Evolutionary conservation across 768 basidiomycete genomes (phyloP), one percentile per base, ranked within the genome.

Genomic region (Mrakia frigida): DNA sequence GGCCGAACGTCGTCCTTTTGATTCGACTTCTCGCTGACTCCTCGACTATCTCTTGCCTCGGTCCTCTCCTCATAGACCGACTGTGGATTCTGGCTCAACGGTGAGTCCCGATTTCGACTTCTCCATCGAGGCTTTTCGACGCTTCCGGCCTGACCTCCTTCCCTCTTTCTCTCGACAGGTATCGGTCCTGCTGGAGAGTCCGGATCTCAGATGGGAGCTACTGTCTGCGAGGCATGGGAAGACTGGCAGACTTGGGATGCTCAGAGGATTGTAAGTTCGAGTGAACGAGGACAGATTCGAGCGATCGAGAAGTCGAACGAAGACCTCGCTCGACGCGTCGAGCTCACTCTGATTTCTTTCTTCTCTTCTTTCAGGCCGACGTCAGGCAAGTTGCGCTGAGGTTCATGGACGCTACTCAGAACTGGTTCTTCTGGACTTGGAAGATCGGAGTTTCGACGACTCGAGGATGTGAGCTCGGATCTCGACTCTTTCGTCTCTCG

Each of bases 391-490:
- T 70, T 16, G 69, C 67, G 28, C 53, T 78, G 33, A 56, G 73
- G 1, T 31, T 28, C 37, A 78, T 78, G 77, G 77, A 78, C 37
- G 72, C 77, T 35, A 53, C 52, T 13, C 72, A 65, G 41, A 61
- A 78, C 75, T 73, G 50, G 25, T 59, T 76, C n/a, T 73, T 75
- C 56, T 76, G 78, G 74, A 78, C 74, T 25, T 91, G 90, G 91
- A 90, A 90, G 86, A 93, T 98, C 78, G 95, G 93, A 75, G 89
- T 91, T 81, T 92, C 93, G 7, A 87, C 87, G n/a, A 68, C 53
- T 53, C 39, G 33, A 41, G 71, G 52, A 46, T 59, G 70, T 37
- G 53, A 72, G 50, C 31, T 37, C 31, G 25, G 53, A 53, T 23
- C 37, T 37, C 25, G 4, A n/a, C 16, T 28, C 35, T 5, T 13